Evolutionary conservation across 257 asterid species (phyloP).

Genomic region (Ajuga chamaepitys): DNA sequence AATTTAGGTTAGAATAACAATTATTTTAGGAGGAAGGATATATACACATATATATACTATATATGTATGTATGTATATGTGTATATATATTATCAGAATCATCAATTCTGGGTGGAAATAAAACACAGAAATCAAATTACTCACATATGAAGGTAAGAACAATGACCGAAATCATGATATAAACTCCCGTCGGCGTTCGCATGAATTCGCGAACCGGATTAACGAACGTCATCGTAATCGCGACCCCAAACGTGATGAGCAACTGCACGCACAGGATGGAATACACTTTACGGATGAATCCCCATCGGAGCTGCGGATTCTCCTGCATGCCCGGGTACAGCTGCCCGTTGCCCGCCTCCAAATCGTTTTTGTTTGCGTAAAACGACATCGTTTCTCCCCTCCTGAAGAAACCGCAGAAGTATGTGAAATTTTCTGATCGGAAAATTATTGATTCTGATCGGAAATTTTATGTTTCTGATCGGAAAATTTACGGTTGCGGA

Average conservation of each 20-base stretch:
- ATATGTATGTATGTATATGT: too few relatives aligned
- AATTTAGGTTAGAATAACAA: too few relatives aligned
- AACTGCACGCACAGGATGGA: slow-evolving; percentile 49
- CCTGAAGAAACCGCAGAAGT: not conserved
- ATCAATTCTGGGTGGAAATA: too few relatives aligned
- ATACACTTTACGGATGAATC: slow-evolving; percentile 70
- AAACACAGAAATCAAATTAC: not conserved
- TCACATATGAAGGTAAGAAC: slow-evolving; percentile 28
- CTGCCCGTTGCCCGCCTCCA: slow-evolving; percentile 41
- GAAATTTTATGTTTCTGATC: too few relatives aligned
- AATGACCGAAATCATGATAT: slow-evolving; percentile 24
- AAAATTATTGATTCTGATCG: too few relatives aligned
- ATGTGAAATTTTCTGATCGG: not conserved
- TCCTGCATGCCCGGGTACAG: slow-evolving; percentile 59
- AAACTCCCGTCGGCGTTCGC: slow-evolving; percentile 18
- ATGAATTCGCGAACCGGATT: slow-evolving; percentile 36
- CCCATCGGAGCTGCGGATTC: slow-evolving; percentile 60
- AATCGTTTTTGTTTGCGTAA: slow-evolving; percentile 17
- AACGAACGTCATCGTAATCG: slow-evolving; percentile 34
- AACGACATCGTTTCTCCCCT: slow-evolving; percentile 5
- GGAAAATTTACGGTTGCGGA: too few relatives aligned
- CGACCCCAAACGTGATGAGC: slow-evolving; percentile 35
- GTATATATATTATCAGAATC: too few relatives aligned
- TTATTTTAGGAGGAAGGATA: too few relatives aligned
- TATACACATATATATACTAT: too few relatives aligned